Evolutionary conservation across 2,329 filamentous ascomycete species (phyloP), one percentile per base, ranked within the genome.

Genomic region (Blumeriella jaapii): DNA sequence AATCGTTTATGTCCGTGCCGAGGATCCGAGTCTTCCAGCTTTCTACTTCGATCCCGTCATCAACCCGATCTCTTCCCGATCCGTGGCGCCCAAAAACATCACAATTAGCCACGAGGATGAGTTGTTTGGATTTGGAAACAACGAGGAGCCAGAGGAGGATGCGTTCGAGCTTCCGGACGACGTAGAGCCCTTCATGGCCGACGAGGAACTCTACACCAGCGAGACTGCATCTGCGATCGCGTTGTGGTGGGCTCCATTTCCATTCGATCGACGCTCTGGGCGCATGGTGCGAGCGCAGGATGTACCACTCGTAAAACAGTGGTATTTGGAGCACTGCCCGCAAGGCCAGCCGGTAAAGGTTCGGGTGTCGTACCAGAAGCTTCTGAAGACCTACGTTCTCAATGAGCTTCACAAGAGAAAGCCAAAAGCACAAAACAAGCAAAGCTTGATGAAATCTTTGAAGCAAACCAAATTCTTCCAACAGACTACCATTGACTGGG

Each of bases 401-500:
- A 98, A 98, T 50, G 89, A 96, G 61, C 68, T 98, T 29, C 93
- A 98, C 61, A 93, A 89, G 65, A 93, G 87, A 62, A 84, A 82
- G 47, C 85, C 89, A 5, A 96, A 98, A 67, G 84, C 91, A 3
- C 79, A 94, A 49, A 94, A 87, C 64, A 93, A 89, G 57, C 91
- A 98, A 55, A 85, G 93, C 52, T 62, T 98, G 39, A 72, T 96
- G 57, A 77, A 76, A 51, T 93, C 85, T 6, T 62, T 98, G 47
- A 96, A 95, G 61, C 78, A 85, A 49, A 98, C 91, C 30, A 98
- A 98, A 55, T 98, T 98, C 65, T 98, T 98, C 70, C 93, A 98
- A 61, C 91, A 96, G 61, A 98, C 91, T 3, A 94, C 85, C 6
- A 96, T 98, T 45, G 91, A 98, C 58, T 98, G 91, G 91, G 91